Conservation (phyloP, 164 flowering plant species). For the Nymphaea colorata region DNA sequence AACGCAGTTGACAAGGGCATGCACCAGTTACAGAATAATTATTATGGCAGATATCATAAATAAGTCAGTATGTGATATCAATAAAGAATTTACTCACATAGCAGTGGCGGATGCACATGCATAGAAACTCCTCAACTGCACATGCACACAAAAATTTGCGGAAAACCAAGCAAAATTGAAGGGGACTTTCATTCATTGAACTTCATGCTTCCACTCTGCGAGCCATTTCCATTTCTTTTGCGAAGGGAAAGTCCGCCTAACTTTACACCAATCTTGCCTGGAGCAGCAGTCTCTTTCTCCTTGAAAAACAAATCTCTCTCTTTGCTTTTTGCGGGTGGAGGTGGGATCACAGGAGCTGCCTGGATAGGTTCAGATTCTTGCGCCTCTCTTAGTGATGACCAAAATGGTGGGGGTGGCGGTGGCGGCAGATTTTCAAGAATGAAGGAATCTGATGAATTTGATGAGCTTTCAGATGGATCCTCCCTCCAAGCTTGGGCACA, state of each 20-base stretch:
- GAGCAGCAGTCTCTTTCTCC: constrained; percentile 50
- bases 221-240: constrained; percentile 66
- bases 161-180: neutral
- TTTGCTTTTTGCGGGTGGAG: constrained; percentile 77
- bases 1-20: neutral
- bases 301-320: constrained; percentile 86
- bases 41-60: neutral
- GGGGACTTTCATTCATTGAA: constrained; percentile 36
- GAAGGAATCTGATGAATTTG: constrained; percentile 31
- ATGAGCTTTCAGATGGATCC: constrained; percentile 21
- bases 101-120: neutral
- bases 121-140: neutral
- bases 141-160: neutral
- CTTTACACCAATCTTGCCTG: constrained; percentile 35
- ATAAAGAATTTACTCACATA: neutral
- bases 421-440: neutral
- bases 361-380: neutral
- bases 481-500: constrained; percentile 54
- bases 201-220: constrained; percentile 55
- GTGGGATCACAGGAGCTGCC: constrained; percentile 50
- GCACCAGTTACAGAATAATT: neutral
- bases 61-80: neutral
- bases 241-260: constrained; percentile 52
- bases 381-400: neutral
- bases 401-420: neutral